A percentile compares a stretch with the other conserved stretches of the same genome.
phyloP scores from a whole-genome alignment of 2,329 filamentous ascomycete species.

The Apiospora aurea region DNA sequence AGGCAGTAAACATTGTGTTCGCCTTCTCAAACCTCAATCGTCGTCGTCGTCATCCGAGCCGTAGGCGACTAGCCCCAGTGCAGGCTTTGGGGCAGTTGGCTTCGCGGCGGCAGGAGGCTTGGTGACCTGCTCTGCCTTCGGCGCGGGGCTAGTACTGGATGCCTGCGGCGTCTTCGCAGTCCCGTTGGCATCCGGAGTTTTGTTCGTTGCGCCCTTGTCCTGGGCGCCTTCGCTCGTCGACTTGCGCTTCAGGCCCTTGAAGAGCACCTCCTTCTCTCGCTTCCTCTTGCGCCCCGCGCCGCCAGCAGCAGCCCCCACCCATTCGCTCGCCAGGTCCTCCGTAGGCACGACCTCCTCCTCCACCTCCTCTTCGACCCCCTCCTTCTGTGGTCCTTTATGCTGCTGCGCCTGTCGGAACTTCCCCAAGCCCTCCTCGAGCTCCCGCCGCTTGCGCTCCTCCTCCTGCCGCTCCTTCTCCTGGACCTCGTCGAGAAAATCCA shows the following conservation, averaged over 20 bases:
- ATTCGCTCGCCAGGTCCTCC: slow-evolving; percentile 26
- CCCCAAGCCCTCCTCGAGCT: slow-evolving; percentile 64
- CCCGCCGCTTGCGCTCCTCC: slow-evolving; percentile 60
- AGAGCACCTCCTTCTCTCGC: slow-evolving; percentile 44
- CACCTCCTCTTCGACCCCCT: slow-evolving; percentile 30
- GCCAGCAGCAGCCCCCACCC: slow-evolving; percentile 43
- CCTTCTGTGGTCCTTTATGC: slow-evolving; percentile 29
- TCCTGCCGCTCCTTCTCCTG: slow-evolving; percentile 55
- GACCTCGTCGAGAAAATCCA: slow-evolving; percentile 74
- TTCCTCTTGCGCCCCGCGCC: slow-evolving; percentile 46
- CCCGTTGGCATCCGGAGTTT: not conserved
- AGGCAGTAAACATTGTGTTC: not conserved
- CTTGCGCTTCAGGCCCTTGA: slow-evolving; percentile 45
- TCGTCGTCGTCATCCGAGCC: slow-evolving; percentile 61
- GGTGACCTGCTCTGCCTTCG: not conserved
- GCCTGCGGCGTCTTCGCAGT: not conserved
- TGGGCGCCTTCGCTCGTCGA: slow-evolving; percentile 44
- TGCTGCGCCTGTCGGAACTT: slow-evolving; percentile 62
- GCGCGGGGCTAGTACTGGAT: slow-evolving; percentile 5
- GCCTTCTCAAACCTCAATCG: slow-evolving; percentile 27
- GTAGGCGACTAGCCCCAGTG: slow-evolving; percentile 59
- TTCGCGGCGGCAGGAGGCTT: slow-evolving; percentile 23
- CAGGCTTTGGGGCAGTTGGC: slow-evolving; percentile 36
- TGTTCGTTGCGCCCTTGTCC: not conserved
- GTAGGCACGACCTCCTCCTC: slow-evolving; percentile 31